Conservation (phyloP, 768 basidiomycete genomes). For the Mycena galopus region DNA sequence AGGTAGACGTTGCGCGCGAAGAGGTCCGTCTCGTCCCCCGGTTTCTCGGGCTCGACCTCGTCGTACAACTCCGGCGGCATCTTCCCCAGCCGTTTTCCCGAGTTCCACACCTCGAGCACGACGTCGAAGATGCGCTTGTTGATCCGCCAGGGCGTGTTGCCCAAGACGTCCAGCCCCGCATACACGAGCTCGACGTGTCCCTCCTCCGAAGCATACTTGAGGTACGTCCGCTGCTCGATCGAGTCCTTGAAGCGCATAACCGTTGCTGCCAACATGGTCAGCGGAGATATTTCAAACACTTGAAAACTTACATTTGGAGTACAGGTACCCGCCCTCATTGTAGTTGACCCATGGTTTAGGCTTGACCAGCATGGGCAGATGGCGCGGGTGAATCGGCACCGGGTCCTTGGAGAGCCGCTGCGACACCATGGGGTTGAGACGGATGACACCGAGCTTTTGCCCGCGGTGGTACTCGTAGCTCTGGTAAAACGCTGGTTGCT, state of each 20-base stretch:
- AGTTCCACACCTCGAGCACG: constrained; percentile 88
- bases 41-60: constrained; percentile 71
- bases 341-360: constrained; percentile 89
- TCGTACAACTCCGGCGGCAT: constrained; percentile 83
- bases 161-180: constrained; percentile 90
- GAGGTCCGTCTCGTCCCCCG: constrained; percentile 63
- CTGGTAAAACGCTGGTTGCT: constrained; percentile 92
- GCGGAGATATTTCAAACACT: constrained; percentile 13
- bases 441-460: constrained; percentile 92
- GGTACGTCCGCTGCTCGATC: constrained; percentile 83
- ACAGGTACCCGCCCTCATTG: constrained; percentile 86
- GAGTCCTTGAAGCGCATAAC: constrained; percentile 97
- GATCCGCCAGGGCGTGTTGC: constrained; percentile 91
- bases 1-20: constrained; percentile 67
- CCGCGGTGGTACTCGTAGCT: constrained; percentile 95
- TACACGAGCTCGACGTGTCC: constrained; percentile 89
- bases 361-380: constrained; percentile 94
- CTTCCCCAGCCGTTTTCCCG: constrained; percentile 84
- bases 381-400: constrained; percentile 88
- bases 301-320: constrained; percentile 72
- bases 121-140: constrained; percentile 84
- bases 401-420: constrained; percentile 83
- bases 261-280: constrained; percentile 53
- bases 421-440: constrained; percentile 84
- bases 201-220: constrained; percentile 77